These are phyloP conservation scores for Leptomonas pyrrhocoris DNA, from an alignment of 208 protist species.

Conservation along the genomic window DNA sequence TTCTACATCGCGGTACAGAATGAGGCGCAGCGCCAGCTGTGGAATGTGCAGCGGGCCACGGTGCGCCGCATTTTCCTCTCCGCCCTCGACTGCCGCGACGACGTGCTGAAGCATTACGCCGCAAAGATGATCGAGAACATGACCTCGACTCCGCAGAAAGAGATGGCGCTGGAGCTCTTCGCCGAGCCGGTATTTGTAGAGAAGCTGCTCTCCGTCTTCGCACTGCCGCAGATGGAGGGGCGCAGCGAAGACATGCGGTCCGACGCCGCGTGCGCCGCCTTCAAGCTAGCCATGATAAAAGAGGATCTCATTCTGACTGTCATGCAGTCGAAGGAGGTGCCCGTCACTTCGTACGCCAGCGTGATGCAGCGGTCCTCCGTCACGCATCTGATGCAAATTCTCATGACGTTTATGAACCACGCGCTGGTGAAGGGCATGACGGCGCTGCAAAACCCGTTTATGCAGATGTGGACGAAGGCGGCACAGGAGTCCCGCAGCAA, in stretches of 20 bases:
- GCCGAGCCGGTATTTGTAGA: constrained; percentile 56
- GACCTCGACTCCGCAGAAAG: constrained; percentile 58
- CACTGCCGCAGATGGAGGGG: constrained; percentile 40
- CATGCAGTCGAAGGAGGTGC: constrained; percentile 56
- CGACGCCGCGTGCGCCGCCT: constrained; percentile 76
- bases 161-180: constrained; percentile 60
- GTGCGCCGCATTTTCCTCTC: constrained; percentile 51
- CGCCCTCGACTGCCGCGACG: constrained; percentile 70
- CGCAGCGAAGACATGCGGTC: constrained; percentile 83
- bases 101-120: constrained; percentile 88
- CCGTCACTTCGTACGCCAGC: constrained; percentile 43
- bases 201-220: constrained; percentile 69
- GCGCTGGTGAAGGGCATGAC: constrained; percentile 62
- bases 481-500: constrained; percentile 27
- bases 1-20: constrained; percentile 89
- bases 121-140: constrained; percentile 92
- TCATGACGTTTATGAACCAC: constrained; percentile 84
- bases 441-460: constrained; percentile 53
- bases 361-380: constrained; percentile 46
- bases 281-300: constrained; percentile 73
- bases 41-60: constrained; percentile 51
- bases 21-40: constrained; percentile 58
- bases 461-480: constrained; percentile 37
- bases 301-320: constrained; percentile 67
- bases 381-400: constrained; percentile 67